Percentiles rank a stretch among this genome's conserved stretches.
phyloP scores from a whole-genome alignment of 495 filamentous ascomycete species.

The Xeromyces bisporus region DNA sequence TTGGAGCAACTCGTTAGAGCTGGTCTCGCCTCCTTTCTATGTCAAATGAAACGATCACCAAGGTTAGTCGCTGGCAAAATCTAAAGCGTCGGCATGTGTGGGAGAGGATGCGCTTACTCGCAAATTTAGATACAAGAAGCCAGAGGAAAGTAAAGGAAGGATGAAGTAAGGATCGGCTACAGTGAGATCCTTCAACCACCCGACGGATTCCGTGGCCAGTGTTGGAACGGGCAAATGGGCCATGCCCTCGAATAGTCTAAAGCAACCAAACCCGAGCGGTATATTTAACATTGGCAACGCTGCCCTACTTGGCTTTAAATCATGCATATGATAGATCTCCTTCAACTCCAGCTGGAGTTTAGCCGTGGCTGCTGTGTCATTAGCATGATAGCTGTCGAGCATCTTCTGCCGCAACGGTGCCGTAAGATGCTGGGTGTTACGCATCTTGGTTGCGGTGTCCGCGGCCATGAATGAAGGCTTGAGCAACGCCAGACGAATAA shows the following conservation, averaged over 20 bases:
- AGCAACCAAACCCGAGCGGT: conserved; percentile 62
- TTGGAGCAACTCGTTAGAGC: conserved; percentile 13
- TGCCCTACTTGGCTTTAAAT: conserved; percentile 33
- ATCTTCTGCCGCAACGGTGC: conserved; percentile 24
- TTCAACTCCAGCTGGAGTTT: conserved; percentile 27
- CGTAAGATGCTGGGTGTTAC: conserved; percentile 22
- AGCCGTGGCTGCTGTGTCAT: conserved; percentile 28
- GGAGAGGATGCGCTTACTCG: conserved; percentile 27
- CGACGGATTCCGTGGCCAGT: conserved; percentile 45
- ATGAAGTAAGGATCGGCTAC: conserved; percentile 57
- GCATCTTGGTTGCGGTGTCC: conserved; percentile 38
- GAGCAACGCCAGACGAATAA: conserved; percentile 48
- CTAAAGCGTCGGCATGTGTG: not conserved
- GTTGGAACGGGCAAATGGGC: conserved; percentile 60
- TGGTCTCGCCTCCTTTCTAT: conserved; percentile 38
- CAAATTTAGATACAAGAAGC: conserved; percentile 34
- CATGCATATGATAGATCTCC: conserved; percentile 32
- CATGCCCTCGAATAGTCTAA: conserved; percentile 62
- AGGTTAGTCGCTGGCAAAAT: not conserved
- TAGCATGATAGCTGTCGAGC: conserved; percentile 14
- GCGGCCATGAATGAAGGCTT: conserved; percentile 42
- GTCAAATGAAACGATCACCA: not conserved
- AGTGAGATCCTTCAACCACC: conserved; percentile 72
- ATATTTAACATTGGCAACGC: conserved; percentile 47
- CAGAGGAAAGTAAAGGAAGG: conserved; percentile 41